Percentiles rank a stretch among this genome's conserved stretches.
These are phyloP conservation scores for Beta corolliflora DNA, from an alignment of 179 eudicot species.

Conservation along the genomic window DNA sequence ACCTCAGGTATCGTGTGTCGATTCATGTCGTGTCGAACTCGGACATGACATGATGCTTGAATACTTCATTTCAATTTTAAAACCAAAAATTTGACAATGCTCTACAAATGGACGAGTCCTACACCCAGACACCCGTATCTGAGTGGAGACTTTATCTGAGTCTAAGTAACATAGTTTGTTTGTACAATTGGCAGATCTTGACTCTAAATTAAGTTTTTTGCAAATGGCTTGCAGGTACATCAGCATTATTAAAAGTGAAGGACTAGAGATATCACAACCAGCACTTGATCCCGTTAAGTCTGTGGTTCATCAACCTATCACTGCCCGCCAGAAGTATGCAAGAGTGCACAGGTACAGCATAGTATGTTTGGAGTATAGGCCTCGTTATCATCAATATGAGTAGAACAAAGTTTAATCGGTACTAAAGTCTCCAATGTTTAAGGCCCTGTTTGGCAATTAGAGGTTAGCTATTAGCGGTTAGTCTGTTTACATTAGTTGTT, in stretches of 20 bases:
- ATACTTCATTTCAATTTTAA: too few species aligned
- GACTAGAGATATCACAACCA: slow-evolving; percentile 94
- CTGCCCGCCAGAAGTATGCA: slow-evolving; percentile 53
- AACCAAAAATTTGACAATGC: too few species aligned
- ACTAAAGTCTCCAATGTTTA: not conserved
- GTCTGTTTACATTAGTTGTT: too few species aligned
- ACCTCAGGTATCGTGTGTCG: too few species aligned
- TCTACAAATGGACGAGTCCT: too few species aligned
- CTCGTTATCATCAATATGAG: not conserved
- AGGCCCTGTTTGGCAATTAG: too few species aligned
- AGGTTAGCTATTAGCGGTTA: too few species aligned
- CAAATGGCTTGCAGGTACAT: slow-evolving; percentile 52
- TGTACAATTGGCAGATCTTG: not conserved
- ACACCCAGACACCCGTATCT: too few species aligned
- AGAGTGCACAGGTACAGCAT: slow-evolving; percentile 65
- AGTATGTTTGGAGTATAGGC: not conserved
- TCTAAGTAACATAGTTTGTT: too few species aligned
- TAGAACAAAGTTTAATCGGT: not conserved
- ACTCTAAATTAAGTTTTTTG: not conserved
- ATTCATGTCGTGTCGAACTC: too few species aligned
- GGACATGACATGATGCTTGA: too few species aligned
- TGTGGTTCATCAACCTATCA: slow-evolving; percentile 76
- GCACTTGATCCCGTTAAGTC: slow-evolving; percentile 70
- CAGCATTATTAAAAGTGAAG: slow-evolving; percentile 68
- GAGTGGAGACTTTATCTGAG: too few species aligned